Conservation (phyloP, 441 rosid genomes). For the Populus hybrid region DNA sequence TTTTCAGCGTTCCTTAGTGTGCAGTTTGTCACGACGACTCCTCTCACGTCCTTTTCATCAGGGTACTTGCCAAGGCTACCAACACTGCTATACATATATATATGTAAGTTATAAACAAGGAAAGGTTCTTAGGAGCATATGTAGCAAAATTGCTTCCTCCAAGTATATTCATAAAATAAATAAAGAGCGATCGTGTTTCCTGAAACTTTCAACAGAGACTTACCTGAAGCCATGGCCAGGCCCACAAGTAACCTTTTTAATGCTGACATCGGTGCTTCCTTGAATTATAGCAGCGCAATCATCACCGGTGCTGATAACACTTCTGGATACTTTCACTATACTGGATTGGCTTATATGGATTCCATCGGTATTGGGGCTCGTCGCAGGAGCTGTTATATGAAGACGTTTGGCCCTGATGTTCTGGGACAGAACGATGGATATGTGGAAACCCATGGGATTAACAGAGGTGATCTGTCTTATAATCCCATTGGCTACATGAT, state of each 20-base stretch:
- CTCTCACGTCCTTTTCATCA: constrained; percentile 47
- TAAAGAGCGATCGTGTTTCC: background rate
- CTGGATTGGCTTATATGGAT: constrained; percentile 54
- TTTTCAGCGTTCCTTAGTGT: constrained; percentile 43
- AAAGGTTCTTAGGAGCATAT: background rate
- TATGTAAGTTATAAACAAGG: background rate
- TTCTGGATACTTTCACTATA: constrained; percentile 31
- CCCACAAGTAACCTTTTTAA: constrained; percentile 54
- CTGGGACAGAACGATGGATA: constrained; percentile 31
- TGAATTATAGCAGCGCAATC: constrained; percentile 59
- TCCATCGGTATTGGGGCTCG: constrained; percentile 71
- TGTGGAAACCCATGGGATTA: constrained; percentile 70
- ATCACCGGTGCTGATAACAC: constrained; percentile 45
- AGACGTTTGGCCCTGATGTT: constrained; percentile 31
- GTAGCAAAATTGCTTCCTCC: no score
- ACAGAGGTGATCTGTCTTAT: constrained; percentile 42
- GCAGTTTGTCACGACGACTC: constrained; percentile 43
- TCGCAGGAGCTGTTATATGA: constrained; percentile 37
- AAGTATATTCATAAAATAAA: no score
- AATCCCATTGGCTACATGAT: constrained; percentile 24
- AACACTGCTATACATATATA: constrained; percentile 26
- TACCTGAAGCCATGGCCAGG: constrained; percentile 84
- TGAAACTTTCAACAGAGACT: background rate
- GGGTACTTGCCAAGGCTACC: constrained; percentile 68
- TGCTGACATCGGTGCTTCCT: constrained; percentile 40